Evolutionary conservation across 805 yeast species (phyloP).

Genomic region (Helenozyma baotianmanensis): DNA sequence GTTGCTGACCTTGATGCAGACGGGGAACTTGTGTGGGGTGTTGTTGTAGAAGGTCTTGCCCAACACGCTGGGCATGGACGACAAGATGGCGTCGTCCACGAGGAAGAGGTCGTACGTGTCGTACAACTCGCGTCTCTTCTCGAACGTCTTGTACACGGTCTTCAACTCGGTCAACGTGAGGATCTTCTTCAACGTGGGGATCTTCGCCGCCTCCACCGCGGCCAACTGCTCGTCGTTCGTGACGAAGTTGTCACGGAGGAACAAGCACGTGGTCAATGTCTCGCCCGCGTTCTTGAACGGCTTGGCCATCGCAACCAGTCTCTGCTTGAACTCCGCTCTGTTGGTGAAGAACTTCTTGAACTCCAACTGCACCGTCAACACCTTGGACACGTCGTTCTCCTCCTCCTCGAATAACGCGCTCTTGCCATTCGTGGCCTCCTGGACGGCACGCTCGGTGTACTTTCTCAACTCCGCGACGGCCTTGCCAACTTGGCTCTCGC

Average conservation of each 20-base stretch:
- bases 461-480: slow-evolving; percentile 66
- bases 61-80: slow-evolving; percentile 74
- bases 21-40: slow-evolving; percentile 53
- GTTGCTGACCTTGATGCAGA: slow-evolving; percentile 50
- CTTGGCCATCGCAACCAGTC: slow-evolving; percentile 42
- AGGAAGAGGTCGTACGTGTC: slow-evolving; percentile 70
- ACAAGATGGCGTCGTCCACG: slow-evolving; percentile 77
- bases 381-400: slow-evolving; percentile 49
- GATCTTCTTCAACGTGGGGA: slow-evolving; percentile 49
- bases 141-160: slow-evolving; percentile 82
- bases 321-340: slow-evolving; percentile 56
- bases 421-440: slow-evolving; percentile 28
- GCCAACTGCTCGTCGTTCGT: slow-evolving; percentile 42
- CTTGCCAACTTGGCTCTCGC: slow-evolving; percentile 22
- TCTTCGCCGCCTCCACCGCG: slow-evolving; percentile 41
- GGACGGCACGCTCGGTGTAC: slow-evolving; percentile 39
- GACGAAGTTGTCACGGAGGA: slow-evolving; percentile 59
- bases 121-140: slow-evolving; percentile 73
- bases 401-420: slow-evolving; percentile 44
- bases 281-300: slow-evolving; percentile 40
- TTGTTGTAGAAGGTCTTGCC: slow-evolving; percentile 72
- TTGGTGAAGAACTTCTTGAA: slow-evolving; percentile 61
- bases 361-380: slow-evolving; percentile 57
- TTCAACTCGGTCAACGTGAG: slow-evolving; percentile 72
- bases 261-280: slow-evolving; percentile 54